Evolutionary conservation across 2,329 filamentous ascomycete species (phyloP).

Genomic region (Microdochium paspali): DNA sequence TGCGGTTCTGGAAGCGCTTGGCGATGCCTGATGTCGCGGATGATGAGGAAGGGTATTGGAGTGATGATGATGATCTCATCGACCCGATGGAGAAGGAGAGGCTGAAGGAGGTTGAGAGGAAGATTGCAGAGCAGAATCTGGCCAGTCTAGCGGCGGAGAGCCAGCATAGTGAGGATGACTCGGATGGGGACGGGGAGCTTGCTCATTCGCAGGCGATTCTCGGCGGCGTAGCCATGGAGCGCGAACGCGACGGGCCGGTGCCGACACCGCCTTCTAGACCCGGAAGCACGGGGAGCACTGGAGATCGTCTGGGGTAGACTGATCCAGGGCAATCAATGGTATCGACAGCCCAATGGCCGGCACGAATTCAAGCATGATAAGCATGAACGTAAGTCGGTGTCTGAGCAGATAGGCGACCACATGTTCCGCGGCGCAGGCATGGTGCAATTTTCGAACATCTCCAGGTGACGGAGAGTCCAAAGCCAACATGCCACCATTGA

Average conservation of each 20-base stretch:
- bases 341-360: too few species aligned
- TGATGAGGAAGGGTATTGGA: conserved; percentile 49
- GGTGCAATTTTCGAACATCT: too few species aligned
- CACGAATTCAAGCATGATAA: too few species aligned
- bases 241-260: conserved; percentile 16
- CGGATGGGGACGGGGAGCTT: conserved; percentile 18
- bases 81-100: conserved; percentile 51
- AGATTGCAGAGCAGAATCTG: conserved; percentile 29
- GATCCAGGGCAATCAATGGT: too few species aligned
- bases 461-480: too few species aligned
- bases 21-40: conserved; percentile 52
- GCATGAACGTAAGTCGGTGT: too few species aligned
- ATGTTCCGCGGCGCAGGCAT: too few species aligned
- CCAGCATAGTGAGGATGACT: conserved; percentile 20
- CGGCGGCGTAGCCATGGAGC: conserved; percentile 33
- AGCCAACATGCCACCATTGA: too few species aligned
- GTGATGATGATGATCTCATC: conserved; percentile 55
- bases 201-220: conserved; percentile 16
- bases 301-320: conserved; percentile 14
- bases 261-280: conserved; percentile 29
- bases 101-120: conserved; percentile 37
- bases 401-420: too few species aligned
- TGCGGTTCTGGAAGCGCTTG: conserved; percentile 58
- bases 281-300: conserved; percentile 28
- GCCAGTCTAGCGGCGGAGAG: conserved; percentile 20